Conservation (phyloP, 257 asterid species). For the Ehretia macrophylla region DNA sequence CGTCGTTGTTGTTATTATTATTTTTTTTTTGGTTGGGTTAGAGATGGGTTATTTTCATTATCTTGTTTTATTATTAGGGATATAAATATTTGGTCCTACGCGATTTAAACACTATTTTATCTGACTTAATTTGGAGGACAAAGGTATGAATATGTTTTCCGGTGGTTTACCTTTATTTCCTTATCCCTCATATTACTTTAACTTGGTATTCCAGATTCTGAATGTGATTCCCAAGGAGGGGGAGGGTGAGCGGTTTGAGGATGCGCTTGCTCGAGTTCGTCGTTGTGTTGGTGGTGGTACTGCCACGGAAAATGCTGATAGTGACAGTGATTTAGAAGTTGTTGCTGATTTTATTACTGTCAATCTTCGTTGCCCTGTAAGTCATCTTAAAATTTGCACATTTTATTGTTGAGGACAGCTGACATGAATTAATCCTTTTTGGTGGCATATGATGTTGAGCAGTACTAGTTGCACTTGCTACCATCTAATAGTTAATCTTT, state of each 20-base stretch:
- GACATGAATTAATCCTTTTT: neutral
- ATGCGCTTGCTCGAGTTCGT: constrained; percentile 71
- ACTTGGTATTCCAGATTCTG: constrained; percentile 48
- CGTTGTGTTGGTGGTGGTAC: constrained; percentile 79
- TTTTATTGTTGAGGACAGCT: neutral
- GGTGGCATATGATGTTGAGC: neutral
- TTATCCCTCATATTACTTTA: constrained; percentile 8
- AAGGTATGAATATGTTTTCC: constrained; percentile 30
- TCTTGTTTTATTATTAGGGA: too few species aligned
- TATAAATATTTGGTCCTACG: too few species aligned
- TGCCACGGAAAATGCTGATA: constrained; percentile 87
- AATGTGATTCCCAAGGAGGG: constrained; percentile 76
- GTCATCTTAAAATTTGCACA: constrained; percentile 23
- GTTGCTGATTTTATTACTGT: constrained; percentile 93
- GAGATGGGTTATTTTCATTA: too few species aligned
- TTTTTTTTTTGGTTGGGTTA: too few species aligned
- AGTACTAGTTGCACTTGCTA: neutral
- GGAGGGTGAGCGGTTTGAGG: constrained; percentile 91
- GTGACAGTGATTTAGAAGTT: constrained; percentile 97
- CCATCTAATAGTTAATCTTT: too few species aligned
- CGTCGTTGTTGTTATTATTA: too few species aligned
- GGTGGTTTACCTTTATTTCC: constrained; percentile 12
- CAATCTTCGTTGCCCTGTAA: constrained; percentile 98
- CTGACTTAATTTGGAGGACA: neutral
- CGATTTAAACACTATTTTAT: too few species aligned